Evolutionary conservation across 306 rosid genomes (phyloP).

Genomic region (Psophocarpus tetragonolobus): DNA sequence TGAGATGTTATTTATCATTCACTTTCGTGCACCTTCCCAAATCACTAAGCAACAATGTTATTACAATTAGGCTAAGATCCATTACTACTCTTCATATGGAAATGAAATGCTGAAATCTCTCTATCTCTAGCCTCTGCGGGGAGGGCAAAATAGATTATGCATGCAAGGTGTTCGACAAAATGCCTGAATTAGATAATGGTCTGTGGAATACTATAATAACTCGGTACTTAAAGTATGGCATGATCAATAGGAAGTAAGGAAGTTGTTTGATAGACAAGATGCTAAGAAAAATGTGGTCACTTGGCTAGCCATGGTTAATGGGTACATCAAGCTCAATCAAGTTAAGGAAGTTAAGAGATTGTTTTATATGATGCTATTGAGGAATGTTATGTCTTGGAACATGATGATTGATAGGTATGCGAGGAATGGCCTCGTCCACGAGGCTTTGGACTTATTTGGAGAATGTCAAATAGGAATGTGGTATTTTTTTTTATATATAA

Average conservation of each 20-base stretch:
- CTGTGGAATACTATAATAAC: constrained; percentile 52
- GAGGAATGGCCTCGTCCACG: constrained; percentile 27
- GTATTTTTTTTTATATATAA: no score
- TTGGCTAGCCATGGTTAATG: constrained; percentile 45
- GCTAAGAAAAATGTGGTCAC: constrained; percentile 39
- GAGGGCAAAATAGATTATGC: constrained; percentile 42
- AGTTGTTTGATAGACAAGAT: constrained; percentile 47
- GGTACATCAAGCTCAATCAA: constrained; percentile 41
- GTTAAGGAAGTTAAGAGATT: constrained; percentile 49
- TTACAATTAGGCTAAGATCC: background rate
- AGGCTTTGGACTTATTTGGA: constrained; percentile 48
- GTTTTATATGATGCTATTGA: constrained; percentile 44
- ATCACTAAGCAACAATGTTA: background rate
- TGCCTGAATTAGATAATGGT: constrained; percentile 40
- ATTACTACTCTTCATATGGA: background rate
- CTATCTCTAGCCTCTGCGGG: constrained; percentile 26
- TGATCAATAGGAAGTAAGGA: constrained; percentile 53
- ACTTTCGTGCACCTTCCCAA: constrained; percentile 9
- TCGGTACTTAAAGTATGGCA: constrained; percentile 48
- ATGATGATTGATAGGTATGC: constrained; percentile 56
- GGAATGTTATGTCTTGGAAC: constrained; percentile 51
- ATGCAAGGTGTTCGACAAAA: constrained; percentile 46
- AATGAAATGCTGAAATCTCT: constrained; percentile 35
- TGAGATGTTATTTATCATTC: constrained; percentile 22
- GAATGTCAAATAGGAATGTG: constrained; percentile 50